Evolutionary conservation across 2,329 filamentous ascomycete species (phyloP).

Genomic region (Microsporum canis): DNA sequence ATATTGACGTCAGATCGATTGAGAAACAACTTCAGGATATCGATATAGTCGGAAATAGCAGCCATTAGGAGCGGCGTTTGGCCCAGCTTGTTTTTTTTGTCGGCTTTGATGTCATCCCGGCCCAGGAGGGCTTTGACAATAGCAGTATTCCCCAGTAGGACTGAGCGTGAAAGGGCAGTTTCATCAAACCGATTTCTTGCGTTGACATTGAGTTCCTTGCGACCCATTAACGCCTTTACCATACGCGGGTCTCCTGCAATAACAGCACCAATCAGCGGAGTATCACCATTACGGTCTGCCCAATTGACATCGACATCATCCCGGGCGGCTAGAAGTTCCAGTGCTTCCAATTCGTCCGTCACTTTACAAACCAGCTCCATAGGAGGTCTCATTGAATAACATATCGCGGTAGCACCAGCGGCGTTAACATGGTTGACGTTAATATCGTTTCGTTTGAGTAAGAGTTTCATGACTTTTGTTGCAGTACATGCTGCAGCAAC

Average conservation of each 20-base stretch:
- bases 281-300: background rate
- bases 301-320: background rate
- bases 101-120: background rate
- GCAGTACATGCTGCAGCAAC: background rate
- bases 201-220: background rate
- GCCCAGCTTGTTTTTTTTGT: background rate
- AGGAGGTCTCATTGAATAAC: background rate
- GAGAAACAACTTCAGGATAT: background rate
- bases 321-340: background rate
- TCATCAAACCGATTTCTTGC: background rate
- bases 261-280: background rate
- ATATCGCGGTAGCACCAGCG: background rate
- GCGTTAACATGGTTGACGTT: background rate
- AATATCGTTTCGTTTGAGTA: background rate
- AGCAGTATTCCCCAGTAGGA: background rate
- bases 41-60: background rate
- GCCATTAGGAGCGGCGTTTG: background rate
- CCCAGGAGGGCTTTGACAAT: background rate
- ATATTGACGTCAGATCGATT: background rate
- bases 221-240: background rate
- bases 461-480: background rate
- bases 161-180: background rate
- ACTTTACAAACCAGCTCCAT: background rate
- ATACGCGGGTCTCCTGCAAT: background rate
- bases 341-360: background rate